Conservation (phyloP, 2,329 filamentous ascomycete genomes). For the Aspergillus sp. region DNA sequence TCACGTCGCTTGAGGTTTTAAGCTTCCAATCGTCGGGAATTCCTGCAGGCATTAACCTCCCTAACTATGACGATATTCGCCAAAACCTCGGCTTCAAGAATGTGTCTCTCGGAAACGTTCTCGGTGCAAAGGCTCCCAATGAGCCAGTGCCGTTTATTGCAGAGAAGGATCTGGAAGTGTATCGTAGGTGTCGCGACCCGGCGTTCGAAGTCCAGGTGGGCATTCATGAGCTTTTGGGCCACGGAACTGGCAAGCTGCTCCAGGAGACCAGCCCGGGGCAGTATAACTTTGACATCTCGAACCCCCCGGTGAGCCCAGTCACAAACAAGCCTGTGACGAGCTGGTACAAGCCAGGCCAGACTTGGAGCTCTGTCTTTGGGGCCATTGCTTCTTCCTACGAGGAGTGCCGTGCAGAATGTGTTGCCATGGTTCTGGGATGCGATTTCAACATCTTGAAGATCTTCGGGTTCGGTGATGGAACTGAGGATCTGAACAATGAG, state of each 20-base stretch:
- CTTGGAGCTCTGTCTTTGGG: constrained; percentile 91
- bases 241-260: constrained; percentile 89
- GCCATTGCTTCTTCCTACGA: constrained; percentile 85
- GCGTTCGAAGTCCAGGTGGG: constrained; percentile 96
- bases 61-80: constrained; percentile 60
- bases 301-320: constrained; percentile 78
- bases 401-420: constrained; percentile 90
- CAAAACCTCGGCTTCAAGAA: constrained; percentile 68
- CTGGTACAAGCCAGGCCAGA: constrained; percentile 94
- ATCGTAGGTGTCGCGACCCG: constrained; percentile 76
- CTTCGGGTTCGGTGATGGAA: constrained; percentile 85
- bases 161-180: constrained; percentile 73
- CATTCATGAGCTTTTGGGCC: constrained; percentile 83
- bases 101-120: constrained; percentile 83
- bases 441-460: constrained; percentile 87
- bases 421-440: constrained; percentile 86
- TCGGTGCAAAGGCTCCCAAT: constrained; percentile 86
- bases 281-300: constrained; percentile 84
- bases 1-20: constrained; percentile 89
- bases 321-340: constrained; percentile 73
- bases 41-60: constrained; percentile 59
- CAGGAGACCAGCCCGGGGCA: constrained; percentile 80
- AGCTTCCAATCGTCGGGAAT: constrained; percentile 70
- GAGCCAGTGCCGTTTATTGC: constrained; percentile 91
- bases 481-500: constrained; percentile 66